These are phyloP conservation scores for Plenodomus lindquistii DNA, from an alignment of 2,329 filamentous ascomycete species.

Conservation along the genomic window DNA sequence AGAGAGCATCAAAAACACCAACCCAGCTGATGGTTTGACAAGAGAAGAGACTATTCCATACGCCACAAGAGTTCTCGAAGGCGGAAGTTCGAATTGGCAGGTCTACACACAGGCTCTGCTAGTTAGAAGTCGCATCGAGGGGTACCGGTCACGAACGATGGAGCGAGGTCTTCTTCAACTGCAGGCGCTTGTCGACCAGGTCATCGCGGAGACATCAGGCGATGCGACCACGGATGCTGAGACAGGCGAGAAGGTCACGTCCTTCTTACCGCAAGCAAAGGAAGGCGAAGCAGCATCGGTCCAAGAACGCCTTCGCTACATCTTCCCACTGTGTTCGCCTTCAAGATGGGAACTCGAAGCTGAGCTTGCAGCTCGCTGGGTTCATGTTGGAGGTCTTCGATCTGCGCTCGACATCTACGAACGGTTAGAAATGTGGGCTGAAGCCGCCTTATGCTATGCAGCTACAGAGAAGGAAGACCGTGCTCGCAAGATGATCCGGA, in stretches of 20 bases:
- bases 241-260: constrained; percentile 59
- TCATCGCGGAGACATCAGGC: constrained; percentile 78
- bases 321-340: constrained; percentile 81
- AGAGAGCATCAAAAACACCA: constrained; percentile 87
- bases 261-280: constrained; percentile 80
- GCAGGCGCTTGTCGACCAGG: constrained; percentile 92
- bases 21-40: constrained; percentile 81
- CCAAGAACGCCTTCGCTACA: constrained; percentile 75
- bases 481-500: constrained; percentile 74
- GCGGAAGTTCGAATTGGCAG: constrained; percentile 95
- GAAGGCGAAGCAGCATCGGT: constrained; percentile 77
- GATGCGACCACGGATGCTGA: constrained; percentile 28
- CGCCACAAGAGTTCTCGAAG: constrained; percentile 81
- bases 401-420: constrained; percentile 97
- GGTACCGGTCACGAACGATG: constrained; percentile 82
- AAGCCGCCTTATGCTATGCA: constrained; percentile 88
- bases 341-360: constrained; percentile 93
- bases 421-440: constrained; percentile 88
- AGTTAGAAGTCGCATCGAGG: constrained; percentile 86
- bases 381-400: constrained; percentile 79
- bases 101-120: constrained; percentile 93
- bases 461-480: constrained; percentile 80
- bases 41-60: constrained; percentile 94
- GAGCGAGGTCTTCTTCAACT: constrained; percentile 90
- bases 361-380: constrained; percentile 92